These are phyloP conservation scores for Neurospora tetrasperma DNA, from an alignment of 495 filamentous ascomycete genomes.

Conservation along the genomic window DNA sequence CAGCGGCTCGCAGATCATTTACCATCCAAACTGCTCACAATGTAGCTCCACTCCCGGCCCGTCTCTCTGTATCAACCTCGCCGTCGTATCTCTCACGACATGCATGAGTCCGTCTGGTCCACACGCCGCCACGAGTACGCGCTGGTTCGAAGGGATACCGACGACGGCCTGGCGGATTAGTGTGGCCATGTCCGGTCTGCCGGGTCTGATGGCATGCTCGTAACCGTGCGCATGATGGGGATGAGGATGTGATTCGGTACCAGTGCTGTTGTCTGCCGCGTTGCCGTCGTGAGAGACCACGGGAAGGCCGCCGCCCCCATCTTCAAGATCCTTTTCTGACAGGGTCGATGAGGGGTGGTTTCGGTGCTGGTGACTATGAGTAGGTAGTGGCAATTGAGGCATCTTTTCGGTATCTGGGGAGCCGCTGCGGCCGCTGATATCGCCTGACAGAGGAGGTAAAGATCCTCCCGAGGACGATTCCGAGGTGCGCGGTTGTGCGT, in stretches of 20 bases:
- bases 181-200: slow-evolving; percentile 31
- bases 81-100: slow-evolving; percentile 40
- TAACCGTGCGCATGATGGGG: not conserved
- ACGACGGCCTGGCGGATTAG: slow-evolving; percentile 34
- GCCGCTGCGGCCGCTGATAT: not conserved
- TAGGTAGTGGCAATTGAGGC: slow-evolving; percentile 2
- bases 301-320: not conserved
- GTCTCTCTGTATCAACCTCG: slow-evolving; percentile 33
- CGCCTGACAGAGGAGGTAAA: slow-evolving; percentile 13
- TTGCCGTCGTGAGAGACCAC: slow-evolving; percentile 8
- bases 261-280: slow-evolving; percentile 4
- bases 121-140: slow-evolving; percentile 42
- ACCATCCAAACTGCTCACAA: slow-evolving; percentile 49
- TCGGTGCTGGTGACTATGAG: not conserved
- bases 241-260: slow-evolving; percentile 1
- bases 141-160: slow-evolving; percentile 26
- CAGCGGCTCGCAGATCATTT: not conserved
- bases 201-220: slow-evolving; percentile 20
- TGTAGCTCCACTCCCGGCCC: slow-evolving; percentile 44
- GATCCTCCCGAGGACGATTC: slow-evolving; percentile 13
- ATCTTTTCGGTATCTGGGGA: slow-evolving; percentile 16
- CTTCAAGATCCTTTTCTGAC: slow-evolving; percentile 11
- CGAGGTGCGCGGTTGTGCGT: not conserved
- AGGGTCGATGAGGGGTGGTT: not conserved
- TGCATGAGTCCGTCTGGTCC: slow-evolving; percentile 40